Percentiles rank a stretch among this genome's conserved stretches.
These are phyloP conservation scores for Termitomyces sp. DNA, from an alignment of 768 basidiomycete species.

Conservation along the genomic window DNA sequence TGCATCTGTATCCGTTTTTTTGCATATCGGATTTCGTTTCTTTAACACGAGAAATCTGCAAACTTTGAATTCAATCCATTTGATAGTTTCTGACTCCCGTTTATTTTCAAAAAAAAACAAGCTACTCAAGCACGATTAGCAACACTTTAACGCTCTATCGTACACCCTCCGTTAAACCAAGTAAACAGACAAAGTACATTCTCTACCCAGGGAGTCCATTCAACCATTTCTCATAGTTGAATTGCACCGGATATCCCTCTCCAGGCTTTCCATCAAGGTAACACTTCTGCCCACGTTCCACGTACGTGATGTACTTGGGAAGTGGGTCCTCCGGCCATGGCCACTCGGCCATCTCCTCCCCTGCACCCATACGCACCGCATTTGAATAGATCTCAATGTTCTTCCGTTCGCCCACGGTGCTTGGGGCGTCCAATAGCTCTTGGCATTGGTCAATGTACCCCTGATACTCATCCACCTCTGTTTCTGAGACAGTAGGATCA, in stretches of 20 bases:
- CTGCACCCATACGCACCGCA: constrained; percentile 41
- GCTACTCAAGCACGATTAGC: background rate
- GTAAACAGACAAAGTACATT: background rate
- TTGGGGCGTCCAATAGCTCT: constrained; percentile 54
- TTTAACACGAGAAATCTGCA: too few relatives aligned
- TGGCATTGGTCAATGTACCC: constrained; percentile 77
- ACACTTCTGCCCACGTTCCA: constrained; percentile 33
- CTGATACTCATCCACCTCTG: constrained; percentile 69
- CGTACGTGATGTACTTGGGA: constrained; percentile 38
- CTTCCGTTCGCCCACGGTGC: constrained; percentile 46
- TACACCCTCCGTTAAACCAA: background rate
- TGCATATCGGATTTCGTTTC: background rate
- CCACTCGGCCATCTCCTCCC: constrained; percentile 31
- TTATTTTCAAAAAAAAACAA: background rate
- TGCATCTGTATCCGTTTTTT: background rate
- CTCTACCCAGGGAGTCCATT: constrained; percentile 2
- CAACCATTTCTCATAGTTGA: constrained; percentile 43
- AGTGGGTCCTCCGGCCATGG: constrained; percentile 31
- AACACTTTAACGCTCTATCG: background rate
- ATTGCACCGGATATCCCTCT: constrained; percentile 28
- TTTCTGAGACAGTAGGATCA: constrained; percentile 54
- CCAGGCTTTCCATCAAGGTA: constrained; percentile 28
- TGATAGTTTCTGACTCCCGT: background rate
- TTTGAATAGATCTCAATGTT: constrained; percentile 51
- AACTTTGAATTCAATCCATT: background rate